phyloP scores from a whole-genome alignment of 106 monocot genomes.

The Dendrobium nobile region DNA sequence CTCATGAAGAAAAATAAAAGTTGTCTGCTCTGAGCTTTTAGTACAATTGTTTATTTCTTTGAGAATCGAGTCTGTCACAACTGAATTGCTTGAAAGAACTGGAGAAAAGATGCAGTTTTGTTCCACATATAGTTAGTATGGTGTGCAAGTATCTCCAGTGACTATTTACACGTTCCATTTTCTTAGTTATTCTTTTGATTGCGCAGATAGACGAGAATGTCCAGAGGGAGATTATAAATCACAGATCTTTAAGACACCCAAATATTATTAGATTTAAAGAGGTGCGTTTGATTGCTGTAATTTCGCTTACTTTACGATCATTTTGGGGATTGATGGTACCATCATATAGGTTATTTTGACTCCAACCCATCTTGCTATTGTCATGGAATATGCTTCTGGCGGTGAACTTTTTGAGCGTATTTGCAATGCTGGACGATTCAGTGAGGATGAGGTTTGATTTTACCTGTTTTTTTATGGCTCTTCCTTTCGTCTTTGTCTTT shows the following conservation, averaged over 20 bases:
- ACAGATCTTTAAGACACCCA: constrained; percentile 25
- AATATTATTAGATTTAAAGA: constrained; percentile 27
- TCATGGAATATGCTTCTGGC: constrained; percentile 30
- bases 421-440: constrained; percentile 23
- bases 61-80: neutral
- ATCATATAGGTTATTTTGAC: constrained; percentile 19
- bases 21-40: neutral
- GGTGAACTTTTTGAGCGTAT: constrained; percentile 24
- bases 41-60: too few species aligned
- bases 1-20: neutral
- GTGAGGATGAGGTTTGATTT: constrained; percentile 31
- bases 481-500: neutral
- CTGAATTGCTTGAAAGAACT: neutral
- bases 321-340: neutral
- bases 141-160: neutral
- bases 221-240: constrained; percentile 25
- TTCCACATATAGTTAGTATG: neutral
- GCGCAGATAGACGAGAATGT: constrained; percentile 28
- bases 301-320: neutral
- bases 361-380: constrained; percentile 27
- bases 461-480: neutral
- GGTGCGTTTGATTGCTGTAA: neutral
- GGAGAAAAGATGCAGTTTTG: neutral
- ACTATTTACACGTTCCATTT: neutral
- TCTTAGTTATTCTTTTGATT: neutral